These are phyloP conservation scores for Picochlorum costavermella DNA, from an alignment of 139 green algal genomes.

Conservation along the genomic window DNA sequence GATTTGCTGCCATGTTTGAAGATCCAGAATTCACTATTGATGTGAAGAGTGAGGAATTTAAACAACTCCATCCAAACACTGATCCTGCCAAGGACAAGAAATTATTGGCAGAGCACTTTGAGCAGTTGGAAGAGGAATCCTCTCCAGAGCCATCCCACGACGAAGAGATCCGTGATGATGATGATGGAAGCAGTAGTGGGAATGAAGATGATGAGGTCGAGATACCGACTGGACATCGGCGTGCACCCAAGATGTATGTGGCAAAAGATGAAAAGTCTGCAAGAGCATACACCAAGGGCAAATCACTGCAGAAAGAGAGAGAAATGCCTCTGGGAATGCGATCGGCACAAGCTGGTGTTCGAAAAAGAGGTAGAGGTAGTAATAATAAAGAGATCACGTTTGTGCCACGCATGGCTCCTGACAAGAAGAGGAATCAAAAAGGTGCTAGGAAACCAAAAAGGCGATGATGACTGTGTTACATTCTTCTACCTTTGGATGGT, in stretches of 20 bases:
- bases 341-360: conserved; percentile 6
- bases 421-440: conserved; percentile 7
- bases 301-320: conserved; percentile 35
- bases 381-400: conserved; percentile 62
- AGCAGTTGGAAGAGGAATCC: conserved; percentile 16
- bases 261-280: conserved; percentile 52
- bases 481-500: neutral
- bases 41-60: conserved; percentile 68
- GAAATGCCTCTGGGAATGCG: conserved; percentile 50
- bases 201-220: conserved; percentile 9
- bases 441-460: conserved; percentile 9
- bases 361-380: conserved; percentile 19
- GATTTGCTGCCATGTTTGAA: conserved; percentile 72
- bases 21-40: conserved; percentile 77
- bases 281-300: conserved; percentile 46
- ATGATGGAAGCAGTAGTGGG: neutral
- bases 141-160: too few relatives aligned
- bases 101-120: conserved; percentile 62
- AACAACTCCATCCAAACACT: conserved; percentile 79
- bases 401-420: conserved; percentile 28
- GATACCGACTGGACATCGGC: conserved; percentile 1
- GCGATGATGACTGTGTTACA: neutral
- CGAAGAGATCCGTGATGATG: too few relatives aligned
- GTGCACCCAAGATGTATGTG: conserved; percentile 57
- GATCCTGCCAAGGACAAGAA: conserved; percentile 25